Percentiles rank a stretch among this genome's conserved stretches.
Conservation (phyloP, 2,329 filamentous ascomycete species). For the Talaromyces sp. region DNA sequence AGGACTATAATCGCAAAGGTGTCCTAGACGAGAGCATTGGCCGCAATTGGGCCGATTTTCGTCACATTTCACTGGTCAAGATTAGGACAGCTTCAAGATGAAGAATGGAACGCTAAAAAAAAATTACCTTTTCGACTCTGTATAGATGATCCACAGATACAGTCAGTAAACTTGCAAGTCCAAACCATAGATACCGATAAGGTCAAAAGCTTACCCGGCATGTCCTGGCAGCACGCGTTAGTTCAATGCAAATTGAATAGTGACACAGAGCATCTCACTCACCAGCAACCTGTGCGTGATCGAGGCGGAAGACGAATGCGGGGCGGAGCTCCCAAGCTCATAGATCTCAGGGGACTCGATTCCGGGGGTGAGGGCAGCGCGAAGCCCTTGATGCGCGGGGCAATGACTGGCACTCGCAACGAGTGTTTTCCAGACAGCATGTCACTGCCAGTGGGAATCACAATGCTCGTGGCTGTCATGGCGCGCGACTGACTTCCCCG, state of each 20-base stretch:
- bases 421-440: slow-evolving; percentile 32
- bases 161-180: not conserved
- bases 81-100: not conserved
- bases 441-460: slow-evolving; percentile 32
- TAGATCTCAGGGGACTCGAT: slow-evolving; percentile 20
- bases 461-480: slow-evolving; percentile 29
- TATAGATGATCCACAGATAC: slow-evolving; percentile 1
- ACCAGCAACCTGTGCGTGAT: slow-evolving; percentile 51
- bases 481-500: slow-evolving; percentile 11
- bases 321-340: slow-evolving; percentile 28
- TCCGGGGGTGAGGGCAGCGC: slow-evolving; percentile 26
- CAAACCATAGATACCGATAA: not conserved
- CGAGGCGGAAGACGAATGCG: slow-evolving; percentile 47
- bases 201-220: slow-evolving; percentile 32
- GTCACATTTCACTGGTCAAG: slow-evolving; percentile 48
- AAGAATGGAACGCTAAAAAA: slow-evolving; percentile 1
- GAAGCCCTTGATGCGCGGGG: slow-evolving; percentile 36
- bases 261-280: slow-evolving; percentile 17
- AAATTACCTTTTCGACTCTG: slow-evolving; percentile 39
- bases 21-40: slow-evolving; percentile 52
- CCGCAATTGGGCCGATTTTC: slow-evolving; percentile 50
- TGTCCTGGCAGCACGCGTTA: slow-evolving; percentile 25
- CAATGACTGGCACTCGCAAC: slow-evolving; percentile 38
- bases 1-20: slow-evolving; percentile 53
- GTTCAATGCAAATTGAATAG: slow-evolving; percentile 6